Evolutionary conservation across 805 yeast genomes (phyloP).

Genomic region (Candida glaebosa): DNA sequence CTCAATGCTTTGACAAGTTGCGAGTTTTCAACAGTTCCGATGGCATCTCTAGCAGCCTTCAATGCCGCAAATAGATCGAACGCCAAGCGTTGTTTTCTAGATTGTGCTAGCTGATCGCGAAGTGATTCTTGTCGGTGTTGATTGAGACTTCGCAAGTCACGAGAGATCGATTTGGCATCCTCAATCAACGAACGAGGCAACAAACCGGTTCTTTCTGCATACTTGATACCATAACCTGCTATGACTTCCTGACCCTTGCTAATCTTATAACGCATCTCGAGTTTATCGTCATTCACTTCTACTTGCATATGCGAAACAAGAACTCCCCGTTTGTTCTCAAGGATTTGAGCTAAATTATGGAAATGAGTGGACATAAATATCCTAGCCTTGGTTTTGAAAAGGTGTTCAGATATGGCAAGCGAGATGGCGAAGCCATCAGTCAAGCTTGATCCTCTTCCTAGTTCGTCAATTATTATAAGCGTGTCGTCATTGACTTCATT

Average conservation of each 20-base stretch:
- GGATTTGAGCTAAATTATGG: conserved; percentile 33
- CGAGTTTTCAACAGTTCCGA: not conserved
- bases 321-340: conserved; percentile 32
- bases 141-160: conserved; percentile 1
- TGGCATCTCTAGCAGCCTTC: conserved; percentile 3
- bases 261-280: conserved; percentile 29
- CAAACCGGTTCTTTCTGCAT: conserved; percentile 16
- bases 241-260: conserved; percentile 15
- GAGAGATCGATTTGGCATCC: conserved; percentile 21
- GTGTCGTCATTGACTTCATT: conserved; percentile 25
- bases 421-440: conserved; percentile 54
- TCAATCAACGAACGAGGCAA: conserved; percentile 20
- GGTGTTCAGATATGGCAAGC: conserved; percentile 38
- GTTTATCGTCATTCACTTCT: conserved; percentile 10
- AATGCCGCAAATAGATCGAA: conserved; percentile 10
- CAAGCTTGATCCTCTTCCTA: conserved; percentile 45
- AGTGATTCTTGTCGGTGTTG: not conserved
- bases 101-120: not conserved
- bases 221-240: conserved; percentile 27
- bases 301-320: conserved; percentile 35
- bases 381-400: conserved; percentile 17
- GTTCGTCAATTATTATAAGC: conserved; percentile 50
- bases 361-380: conserved; percentile 47
- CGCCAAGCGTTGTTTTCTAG: conserved; percentile 7
- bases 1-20: conserved; percentile 6